Base-by-base conservation (phyloP, 768 basidiomycete species). In the Dendrothele bispora region DNA sequence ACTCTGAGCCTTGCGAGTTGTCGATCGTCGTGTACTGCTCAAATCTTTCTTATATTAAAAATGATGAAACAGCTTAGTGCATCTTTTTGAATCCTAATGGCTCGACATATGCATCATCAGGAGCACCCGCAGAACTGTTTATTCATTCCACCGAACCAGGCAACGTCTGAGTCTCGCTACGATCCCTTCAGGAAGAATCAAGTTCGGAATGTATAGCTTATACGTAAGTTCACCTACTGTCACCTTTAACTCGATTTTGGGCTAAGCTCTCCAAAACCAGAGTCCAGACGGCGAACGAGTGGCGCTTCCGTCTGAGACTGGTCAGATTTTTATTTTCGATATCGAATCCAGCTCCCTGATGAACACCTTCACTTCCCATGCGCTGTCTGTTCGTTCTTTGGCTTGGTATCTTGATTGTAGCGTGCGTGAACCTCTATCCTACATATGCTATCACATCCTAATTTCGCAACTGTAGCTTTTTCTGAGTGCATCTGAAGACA, bases 401-500 rank as follows among this genome's bases (percentile, higher is more conserved):
- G 79, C 88, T 7, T 98, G 94, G 94, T 93, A 91, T 8, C 78
- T 82, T 41, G 94, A 97, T 63, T 88, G 87, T 1, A 89, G 83
- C 64, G 93, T 95, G 61, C 51, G 82, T 72, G 20, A 7, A 22
- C 18, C 21, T 17, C 46, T 30, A 30, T 20, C 17, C 18, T n/a
- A n/a, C 38, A 8, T 32, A 29, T 47, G 15, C n/a, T 25, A 22
- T 26, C 6, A 28, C 27, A 10, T 28, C 18, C n/a, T 26, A 17
- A 22, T 27, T 7, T 48, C 38, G 39, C 37, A 30, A 35, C 32
- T 49, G 20, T 43, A 97, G 93, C 77, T 91, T 43, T 75, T 98
- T 3, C 72, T 94, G 43, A 93, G 91, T 35, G 94, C 88, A 2
- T 95, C 92, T 3, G 94, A 98, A 63, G 94, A 95, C 67, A 92